phyloP scores from a whole-genome alignment of 306 rosid genomes.

The Gastrolobium villosum region DNA sequence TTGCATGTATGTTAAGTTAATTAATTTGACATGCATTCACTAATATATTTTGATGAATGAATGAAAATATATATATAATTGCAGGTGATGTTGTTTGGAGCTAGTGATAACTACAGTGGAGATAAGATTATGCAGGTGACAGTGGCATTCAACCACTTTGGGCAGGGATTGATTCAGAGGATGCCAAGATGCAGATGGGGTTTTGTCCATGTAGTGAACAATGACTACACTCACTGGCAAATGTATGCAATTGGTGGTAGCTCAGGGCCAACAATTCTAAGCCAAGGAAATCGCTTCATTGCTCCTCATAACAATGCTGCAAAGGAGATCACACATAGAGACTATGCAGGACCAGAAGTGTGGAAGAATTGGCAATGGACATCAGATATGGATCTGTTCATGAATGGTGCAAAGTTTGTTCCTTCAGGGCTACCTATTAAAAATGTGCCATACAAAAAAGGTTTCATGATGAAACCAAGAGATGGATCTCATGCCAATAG shows the following conservation, averaged over 20 bases:
- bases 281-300: slow-evolving; percentile 87
- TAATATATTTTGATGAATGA: too few species aligned
- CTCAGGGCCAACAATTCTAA: slow-evolving; percentile 76
- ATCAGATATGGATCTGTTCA: slow-evolving; percentile 68
- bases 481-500: slow-evolving; percentile 55
- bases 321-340: slow-evolving; percentile 74
- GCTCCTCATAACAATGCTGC: slow-evolving; percentile 56
- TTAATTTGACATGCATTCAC: too few species aligned
- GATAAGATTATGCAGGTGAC: slow-evolving; percentile 85
- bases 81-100: slow-evolving; percentile 91
- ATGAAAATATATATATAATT: neutral
- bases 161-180: slow-evolving; percentile 80
- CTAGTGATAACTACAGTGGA: slow-evolving; percentile 50
- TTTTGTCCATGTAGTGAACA: slow-evolving; percentile 82
- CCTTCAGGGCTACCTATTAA: slow-evolving; percentile 50
- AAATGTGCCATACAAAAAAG: slow-evolving; percentile 21
- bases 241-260: slow-evolving; percentile 96
- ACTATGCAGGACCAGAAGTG: slow-evolving; percentile 39
- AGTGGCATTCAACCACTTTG: slow-evolving; percentile 91
- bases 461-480: slow-evolving; percentile 56
- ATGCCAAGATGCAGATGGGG: slow-evolving; percentile 88
- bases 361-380: slow-evolving; percentile 78
- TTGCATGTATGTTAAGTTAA: too few species aligned
- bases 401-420: slow-evolving; percentile 78
- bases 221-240: slow-evolving; percentile 87